phyloP scores from a whole-genome alignment of 2,329 filamentous ascomycete genomes.

The Hypoxylon sp. region DNA sequence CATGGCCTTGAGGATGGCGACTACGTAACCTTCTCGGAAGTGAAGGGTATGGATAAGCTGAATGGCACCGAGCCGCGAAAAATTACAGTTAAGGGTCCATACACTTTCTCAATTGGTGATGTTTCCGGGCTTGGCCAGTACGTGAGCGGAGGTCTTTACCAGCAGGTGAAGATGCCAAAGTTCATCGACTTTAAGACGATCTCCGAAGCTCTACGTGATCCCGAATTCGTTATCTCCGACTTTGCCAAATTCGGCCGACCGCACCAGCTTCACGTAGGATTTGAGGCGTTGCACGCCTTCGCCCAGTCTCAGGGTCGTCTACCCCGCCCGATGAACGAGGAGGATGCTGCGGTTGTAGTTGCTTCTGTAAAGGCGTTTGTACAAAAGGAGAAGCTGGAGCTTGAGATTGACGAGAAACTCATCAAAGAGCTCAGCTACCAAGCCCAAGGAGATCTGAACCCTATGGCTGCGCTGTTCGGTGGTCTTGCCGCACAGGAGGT shows the following conservation, averaged over 20 bases:
- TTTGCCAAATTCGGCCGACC: constrained; percentile 98
- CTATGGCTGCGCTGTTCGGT: constrained; percentile 95
- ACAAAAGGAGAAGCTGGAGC: constrained; percentile 77
- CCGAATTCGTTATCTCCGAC: constrained; percentile 91
- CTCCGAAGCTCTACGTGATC: constrained; percentile 81
- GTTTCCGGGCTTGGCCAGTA: constrained; percentile 89
- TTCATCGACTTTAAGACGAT: constrained; percentile 89
- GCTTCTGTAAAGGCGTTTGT: constrained; percentile 81
- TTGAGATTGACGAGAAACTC: constrained; percentile 92
- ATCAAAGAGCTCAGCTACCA: constrained; percentile 95
- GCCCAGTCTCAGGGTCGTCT: constrained; percentile 78
- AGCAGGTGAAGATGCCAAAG: constrained; percentile 99
- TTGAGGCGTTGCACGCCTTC: constrained; percentile 93
- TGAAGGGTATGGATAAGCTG: constrained; percentile 90
- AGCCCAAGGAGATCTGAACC: constrained; percentile 87
- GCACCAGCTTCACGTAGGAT: constrained; percentile 88
- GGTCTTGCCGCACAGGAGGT: constrained; percentile 94
- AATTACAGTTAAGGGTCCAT: constrained; percentile 93
- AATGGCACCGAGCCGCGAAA: constrained; percentile 89
- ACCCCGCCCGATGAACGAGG: constrained; percentile 85
- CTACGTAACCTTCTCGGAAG: constrained; percentile 92
- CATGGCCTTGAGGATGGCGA: constrained; percentile 97
- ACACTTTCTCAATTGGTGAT: constrained; percentile 97
- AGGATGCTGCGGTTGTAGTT: constrained; percentile 82
- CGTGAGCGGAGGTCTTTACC: constrained; percentile 87